Evolutionary conservation across 1,284 basidiomycete genomes (phyloP).

Genomic region (Melanopsichium pennsylvanicum): DNA sequence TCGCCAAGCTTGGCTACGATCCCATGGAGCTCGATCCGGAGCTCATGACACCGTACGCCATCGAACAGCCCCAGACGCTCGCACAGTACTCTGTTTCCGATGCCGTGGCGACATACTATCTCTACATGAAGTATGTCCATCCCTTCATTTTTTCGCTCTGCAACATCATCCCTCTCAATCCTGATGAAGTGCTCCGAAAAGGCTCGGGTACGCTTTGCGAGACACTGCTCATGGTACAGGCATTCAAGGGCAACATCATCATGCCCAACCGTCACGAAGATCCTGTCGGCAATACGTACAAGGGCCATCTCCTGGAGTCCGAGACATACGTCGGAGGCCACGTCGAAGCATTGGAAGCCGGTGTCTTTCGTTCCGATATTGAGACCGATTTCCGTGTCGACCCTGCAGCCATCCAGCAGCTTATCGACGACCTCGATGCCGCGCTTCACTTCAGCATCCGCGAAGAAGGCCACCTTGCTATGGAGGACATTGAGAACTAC

Average conservation of each 20-base stretch:
- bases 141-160: constrained; percentile 99
- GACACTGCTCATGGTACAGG: constrained; percentile 98
- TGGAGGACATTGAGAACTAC: constrained; percentile 93
- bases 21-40: constrained; percentile 98
- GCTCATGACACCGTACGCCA: constrained; percentile 99
- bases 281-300: constrained; percentile 87
- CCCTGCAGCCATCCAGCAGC: constrained; percentile 85
- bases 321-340: constrained; percentile 99
- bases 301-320: constrained; percentile 92
- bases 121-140: constrained; percentile 99
- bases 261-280: constrained; percentile 99
- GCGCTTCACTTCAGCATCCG: constrained; percentile 88
- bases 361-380: constrained; percentile 97
- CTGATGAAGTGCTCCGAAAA: constrained; percentile 95
- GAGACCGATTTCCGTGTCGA: constrained; percentile 93
- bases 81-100: constrained; percentile 99
- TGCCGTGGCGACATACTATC: constrained; percentile 98
- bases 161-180: constrained; percentile 97
- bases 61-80: constrained; percentile 92
- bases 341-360: constrained; percentile 97
- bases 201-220: constrained; percentile 96
- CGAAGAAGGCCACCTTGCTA: constrained; percentile 81
- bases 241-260: constrained; percentile 87
- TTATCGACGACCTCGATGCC: constrained; percentile 91
- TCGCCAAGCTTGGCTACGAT: constrained; percentile 93